Evolutionary conservation across 192 early-diverging fungal species (phyloP).

Genomic region (Coemansia sp.): DNA sequence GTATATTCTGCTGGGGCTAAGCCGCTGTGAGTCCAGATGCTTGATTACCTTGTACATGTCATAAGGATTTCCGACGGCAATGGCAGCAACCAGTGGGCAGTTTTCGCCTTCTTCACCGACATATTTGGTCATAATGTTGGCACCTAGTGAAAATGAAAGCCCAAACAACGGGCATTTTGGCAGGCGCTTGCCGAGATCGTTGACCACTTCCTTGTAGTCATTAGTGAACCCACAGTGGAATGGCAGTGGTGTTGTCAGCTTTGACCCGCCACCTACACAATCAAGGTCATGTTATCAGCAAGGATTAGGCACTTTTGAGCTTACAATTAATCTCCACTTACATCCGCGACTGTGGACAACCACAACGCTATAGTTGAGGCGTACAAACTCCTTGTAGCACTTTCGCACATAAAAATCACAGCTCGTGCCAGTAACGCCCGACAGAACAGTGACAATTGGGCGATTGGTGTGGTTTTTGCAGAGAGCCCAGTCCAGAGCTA

Average conservation of each 20-base stretch:
- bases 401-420: constrained; percentile 87
- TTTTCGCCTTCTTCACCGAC: constrained; percentile 77
- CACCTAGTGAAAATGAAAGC: constrained; percentile 87
- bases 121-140: constrained; percentile 91
- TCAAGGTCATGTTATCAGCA: not conserved
- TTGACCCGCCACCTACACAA: constrained; percentile 60
- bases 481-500: constrained; percentile 86
- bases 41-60: constrained; percentile 66
- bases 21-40: constrained; percentile 56
- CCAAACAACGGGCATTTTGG: constrained; percentile 72
- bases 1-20: constrained; percentile 58
- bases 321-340: constrained; percentile 23
- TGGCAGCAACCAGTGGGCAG: constrained; percentile 72
- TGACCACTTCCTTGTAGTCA: constrained; percentile 60
- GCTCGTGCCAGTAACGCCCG: constrained; percentile 90
- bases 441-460: constrained; percentile 78
- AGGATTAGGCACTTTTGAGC: not conserved
- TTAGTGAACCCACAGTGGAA: constrained; percentile 82
- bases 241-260: constrained; percentile 72
- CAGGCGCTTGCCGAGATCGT: constrained; percentile 45
- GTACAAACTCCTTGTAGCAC: constrained; percentile 63
- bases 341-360: constrained; percentile 91
- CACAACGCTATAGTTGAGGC: constrained; percentile 69
- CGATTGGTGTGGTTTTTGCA: constrained; percentile 53
- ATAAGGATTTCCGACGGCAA: constrained; percentile 84